These are phyloP conservation scores for Lagerstroemia speciosa DNA, from an alignment of 345 rosid genomes.

Conservation along the genomic window DNA sequence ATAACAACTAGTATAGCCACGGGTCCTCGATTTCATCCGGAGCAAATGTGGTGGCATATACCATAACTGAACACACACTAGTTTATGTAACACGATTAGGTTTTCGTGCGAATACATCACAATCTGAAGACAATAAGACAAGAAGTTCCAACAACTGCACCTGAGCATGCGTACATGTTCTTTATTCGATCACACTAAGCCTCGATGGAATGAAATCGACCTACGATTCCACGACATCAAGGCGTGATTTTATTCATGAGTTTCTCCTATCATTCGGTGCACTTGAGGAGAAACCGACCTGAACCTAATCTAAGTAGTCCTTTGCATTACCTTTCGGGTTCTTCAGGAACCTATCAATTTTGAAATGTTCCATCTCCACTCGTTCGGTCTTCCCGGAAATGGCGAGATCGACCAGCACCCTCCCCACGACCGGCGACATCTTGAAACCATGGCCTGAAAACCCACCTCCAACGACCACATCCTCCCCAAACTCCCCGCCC, in stretches of 20 bases:
- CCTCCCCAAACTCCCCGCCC: conserved; percentile 69
- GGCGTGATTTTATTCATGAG: neutral
- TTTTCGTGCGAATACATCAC: too few species aligned
- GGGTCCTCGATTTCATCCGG: too few species aligned
- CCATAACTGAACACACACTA: too few species aligned
- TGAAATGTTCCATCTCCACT: conserved; percentile 42
- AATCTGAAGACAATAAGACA: too few species aligned
- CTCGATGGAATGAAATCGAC: neutral
- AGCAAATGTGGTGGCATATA: too few species aligned
- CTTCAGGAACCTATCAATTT: conserved; percentile 45
- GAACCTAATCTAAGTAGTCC: conserved; percentile 46
- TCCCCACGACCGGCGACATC: conserved; percentile 72
- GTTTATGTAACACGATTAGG: too few species aligned
- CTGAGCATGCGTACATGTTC: too few species aligned
- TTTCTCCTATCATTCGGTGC: neutral
- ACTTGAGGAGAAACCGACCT: conserved; percentile 21
- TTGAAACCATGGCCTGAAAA: conserved; percentile 94
- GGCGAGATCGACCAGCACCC: conserved; percentile 61
- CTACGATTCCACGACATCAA: neutral
- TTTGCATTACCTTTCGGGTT: conserved; percentile 50
- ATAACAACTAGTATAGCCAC: too few species aligned
- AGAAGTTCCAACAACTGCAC: neutral
- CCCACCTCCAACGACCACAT: conserved; percentile 65
- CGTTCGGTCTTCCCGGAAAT: conserved; percentile 41
- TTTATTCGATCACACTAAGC: neutral